Evolutionary conservation across 345 rosid genomes (phyloP).

Genomic region (Salix brachista): DNA sequence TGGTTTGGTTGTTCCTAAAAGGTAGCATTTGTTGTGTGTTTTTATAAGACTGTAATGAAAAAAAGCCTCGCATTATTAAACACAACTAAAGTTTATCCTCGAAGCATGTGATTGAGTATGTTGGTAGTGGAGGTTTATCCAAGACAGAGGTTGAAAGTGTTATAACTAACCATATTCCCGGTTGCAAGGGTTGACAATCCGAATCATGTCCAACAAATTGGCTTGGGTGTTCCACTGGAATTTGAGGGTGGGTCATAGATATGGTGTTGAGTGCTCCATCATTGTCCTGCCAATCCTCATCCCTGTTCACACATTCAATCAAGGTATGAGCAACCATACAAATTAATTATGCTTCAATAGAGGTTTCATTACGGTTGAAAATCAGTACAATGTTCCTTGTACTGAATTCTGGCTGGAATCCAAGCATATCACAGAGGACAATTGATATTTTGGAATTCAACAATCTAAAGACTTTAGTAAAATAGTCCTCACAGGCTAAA

Average conservation of each 20-base stretch:
- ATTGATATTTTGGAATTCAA: background rate
- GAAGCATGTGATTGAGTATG: background rate
- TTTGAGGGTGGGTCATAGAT: slow-evolving; percentile 88
- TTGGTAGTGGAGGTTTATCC: background rate
- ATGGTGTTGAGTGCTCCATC: slow-evolving; percentile 93
- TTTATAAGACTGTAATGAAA: too few species aligned
- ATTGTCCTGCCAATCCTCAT: slow-evolving; percentile 94
- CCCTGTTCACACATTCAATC: slow-evolving; percentile 40
- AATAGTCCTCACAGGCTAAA: background rate
- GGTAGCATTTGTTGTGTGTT: background rate
- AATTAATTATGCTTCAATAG: background rate
- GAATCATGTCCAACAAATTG: slow-evolving; percentile 45
- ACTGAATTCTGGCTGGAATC: background rate
- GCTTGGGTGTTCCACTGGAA: slow-evolving; percentile 72
- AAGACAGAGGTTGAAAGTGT: background rate
- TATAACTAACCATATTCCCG: slow-evolving; percentile 80
- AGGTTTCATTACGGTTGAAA: background rate
- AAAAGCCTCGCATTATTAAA: background rate
- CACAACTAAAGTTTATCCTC: background rate
- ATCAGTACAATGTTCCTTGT: background rate
- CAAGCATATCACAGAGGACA: background rate
- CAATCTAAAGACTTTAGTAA: background rate
- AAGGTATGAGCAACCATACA: background rate
- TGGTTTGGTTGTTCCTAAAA: background rate
- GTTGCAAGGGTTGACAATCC: slow-evolving; percentile 62